These are phyloP conservation scores for Taiozyma sp. DNA, from an alignment of 1,139 yeast genomes.

Conservation along the genomic window DNA sequence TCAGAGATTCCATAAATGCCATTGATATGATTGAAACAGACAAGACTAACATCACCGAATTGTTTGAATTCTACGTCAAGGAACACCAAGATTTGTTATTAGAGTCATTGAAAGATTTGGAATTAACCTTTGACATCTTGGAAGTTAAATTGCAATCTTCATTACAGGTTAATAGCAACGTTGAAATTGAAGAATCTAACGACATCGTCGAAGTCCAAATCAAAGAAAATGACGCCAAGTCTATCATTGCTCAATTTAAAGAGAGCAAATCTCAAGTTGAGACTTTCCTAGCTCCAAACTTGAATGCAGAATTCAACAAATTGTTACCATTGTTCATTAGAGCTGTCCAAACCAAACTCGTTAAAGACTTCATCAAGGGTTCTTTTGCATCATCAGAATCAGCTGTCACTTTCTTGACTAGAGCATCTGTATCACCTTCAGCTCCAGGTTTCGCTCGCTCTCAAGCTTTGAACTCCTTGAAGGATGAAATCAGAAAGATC, in stretches of 20 bases:
- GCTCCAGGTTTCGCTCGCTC: slow-evolving; percentile 55
- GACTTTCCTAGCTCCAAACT: slow-evolving; percentile 24
- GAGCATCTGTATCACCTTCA: slow-evolving; percentile 51
- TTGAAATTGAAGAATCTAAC: slow-evolving; percentile 17
- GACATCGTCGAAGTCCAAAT: slow-evolving; percentile 14
- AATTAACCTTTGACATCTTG: slow-evolving; percentile 45
- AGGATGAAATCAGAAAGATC: slow-evolving; percentile 32
- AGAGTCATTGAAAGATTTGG: slow-evolving; percentile 34
- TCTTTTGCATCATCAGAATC: slow-evolving; percentile 35
- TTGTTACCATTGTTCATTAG: slow-evolving; percentile 39
- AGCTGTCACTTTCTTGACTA: slow-evolving; percentile 50
- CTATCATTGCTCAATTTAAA: slow-evolving; percentile 27
- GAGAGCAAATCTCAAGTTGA: slow-evolving; percentile 21
- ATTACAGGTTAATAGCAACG: slow-evolving; percentile 29
- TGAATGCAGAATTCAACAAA: slow-evolving; percentile 40
- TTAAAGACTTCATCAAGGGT: slow-evolving; percentile 29
- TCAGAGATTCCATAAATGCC: slow-evolving; percentile 32
- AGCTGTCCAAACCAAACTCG: slow-evolving; percentile 33
- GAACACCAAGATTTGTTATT: slow-evolving; percentile 38
- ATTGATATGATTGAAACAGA: slow-evolving; percentile 31
- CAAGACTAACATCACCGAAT: slow-evolving; percentile 33
- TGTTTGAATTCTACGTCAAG: slow-evolving; percentile 43
- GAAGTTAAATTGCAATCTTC: slow-evolving; percentile 71
- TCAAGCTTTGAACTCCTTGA: slow-evolving; percentile 39
- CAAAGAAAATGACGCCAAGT: slow-evolving; percentile 9